Percentiles rank a stretch among this genome's conserved stretches.
These are phyloP conservation scores for Candida schatavii DNA, from an alignment of 805 yeast genomes.

Conservation along the genomic window DNA sequence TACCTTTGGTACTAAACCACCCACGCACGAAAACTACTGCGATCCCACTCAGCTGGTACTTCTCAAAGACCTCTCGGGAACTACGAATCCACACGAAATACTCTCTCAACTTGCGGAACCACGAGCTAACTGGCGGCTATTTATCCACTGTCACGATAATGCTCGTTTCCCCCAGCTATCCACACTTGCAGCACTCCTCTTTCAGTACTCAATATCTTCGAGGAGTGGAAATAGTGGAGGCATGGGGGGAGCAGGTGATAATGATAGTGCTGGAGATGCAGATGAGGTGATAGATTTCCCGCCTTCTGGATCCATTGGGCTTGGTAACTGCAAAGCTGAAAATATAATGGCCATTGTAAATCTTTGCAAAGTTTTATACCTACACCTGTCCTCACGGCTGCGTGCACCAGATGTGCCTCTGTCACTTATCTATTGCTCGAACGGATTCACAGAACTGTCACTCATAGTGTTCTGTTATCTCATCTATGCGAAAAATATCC, in stretches of 20 bases:
- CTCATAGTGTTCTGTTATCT: constrained; percentile 68
- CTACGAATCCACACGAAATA: background rate
- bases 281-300: constrained; percentile 59
- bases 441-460: constrained; percentile 91
- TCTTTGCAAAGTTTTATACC: constrained; percentile 63
- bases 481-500: constrained; percentile 62
- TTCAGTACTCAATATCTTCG: constrained; percentile 28
- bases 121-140: constrained; percentile 51
- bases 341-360: constrained; percentile 64
- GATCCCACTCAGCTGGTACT: background rate
- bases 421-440: constrained; percentile 71
- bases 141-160: constrained; percentile 59
- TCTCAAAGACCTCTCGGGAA: background rate
- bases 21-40: background rate
- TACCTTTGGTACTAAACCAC: background rate
- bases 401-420: constrained; percentile 35
- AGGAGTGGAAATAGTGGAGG: too few relatives aligned
- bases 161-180: constrained; percentile 49
- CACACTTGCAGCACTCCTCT: constrained; percentile 33
- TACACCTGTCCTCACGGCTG: constrained; percentile 28
- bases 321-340: constrained; percentile 65
- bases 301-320: constrained; percentile 77
- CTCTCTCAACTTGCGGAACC: constrained; percentile 38
- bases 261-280: constrained; percentile 14
- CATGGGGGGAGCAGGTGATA: constrained; percentile 9